These are phyloP conservation scores for Irpex sp. DNA, from an alignment of 1,284 basidiomycete genomes.

Conservation along the genomic window DNA sequence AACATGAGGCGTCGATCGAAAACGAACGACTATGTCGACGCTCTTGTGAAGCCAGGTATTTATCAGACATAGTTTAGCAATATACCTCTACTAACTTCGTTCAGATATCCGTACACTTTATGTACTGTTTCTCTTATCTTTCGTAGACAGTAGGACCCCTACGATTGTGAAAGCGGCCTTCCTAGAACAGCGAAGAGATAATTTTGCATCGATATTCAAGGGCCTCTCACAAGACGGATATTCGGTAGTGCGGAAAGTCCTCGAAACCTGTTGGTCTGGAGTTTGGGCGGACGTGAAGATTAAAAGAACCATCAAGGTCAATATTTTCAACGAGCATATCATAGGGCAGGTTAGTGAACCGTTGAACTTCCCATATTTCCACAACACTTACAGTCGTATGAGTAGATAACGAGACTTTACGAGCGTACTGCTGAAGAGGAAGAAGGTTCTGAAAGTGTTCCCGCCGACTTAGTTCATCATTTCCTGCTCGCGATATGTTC, in stretches of 20 bases:
- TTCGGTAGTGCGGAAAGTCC: conserved; percentile 47
- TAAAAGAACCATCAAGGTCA: conserved; percentile 64
- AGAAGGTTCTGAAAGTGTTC: conserved; percentile 47
- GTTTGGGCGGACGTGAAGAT: conserved; percentile 71
- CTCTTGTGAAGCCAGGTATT: conserved; percentile 53
- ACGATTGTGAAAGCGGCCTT: conserved; percentile 56
- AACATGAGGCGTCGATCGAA: conserved; percentile 64
- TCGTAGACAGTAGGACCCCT: conserved; percentile 46
- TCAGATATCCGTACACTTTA: conserved; percentile 73
- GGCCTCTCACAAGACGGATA: conserved; percentile 63
- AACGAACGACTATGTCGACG: conserved; percentile 33
- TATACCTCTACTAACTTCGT: neutral
- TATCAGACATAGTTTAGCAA: neutral
- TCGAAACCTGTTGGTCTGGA: conserved; percentile 66
- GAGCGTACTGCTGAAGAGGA: conserved; percentile 53
- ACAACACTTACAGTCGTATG: neutral
- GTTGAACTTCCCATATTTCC: neutral
- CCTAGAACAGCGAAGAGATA: conserved; percentile 63
- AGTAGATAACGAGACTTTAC: conserved; percentile 67
- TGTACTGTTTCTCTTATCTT: conserved; percentile 66
- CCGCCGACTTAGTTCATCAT: conserved; percentile 83
- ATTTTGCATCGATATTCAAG: conserved; percentile 64
- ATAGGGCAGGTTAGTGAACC: conserved; percentile 51
- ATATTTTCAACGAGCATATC: conserved; percentile 60
- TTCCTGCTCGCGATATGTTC: conserved; percentile 89